A percentile compares a stretch with the other conserved stretches of the same genome.
phyloP scores from a whole-genome alignment of 2,329 filamentous ascomycete species.

The Cyphellophora europaea region DNA sequence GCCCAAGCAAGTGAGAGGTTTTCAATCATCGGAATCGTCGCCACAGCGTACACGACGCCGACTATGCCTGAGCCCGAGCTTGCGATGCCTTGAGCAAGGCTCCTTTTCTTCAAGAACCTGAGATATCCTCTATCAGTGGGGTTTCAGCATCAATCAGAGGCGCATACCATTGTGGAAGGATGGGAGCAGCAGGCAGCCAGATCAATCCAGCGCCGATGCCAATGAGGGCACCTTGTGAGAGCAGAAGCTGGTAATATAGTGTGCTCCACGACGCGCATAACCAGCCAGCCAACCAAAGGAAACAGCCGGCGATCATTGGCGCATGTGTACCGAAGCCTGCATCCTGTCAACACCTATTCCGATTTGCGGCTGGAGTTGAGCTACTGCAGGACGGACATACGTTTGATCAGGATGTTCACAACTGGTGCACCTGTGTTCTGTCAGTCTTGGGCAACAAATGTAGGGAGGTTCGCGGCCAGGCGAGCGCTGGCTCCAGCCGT shows the following conservation, averaged over 20 bases:
- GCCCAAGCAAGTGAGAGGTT: conserved; percentile 21
- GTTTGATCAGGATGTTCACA: conserved; percentile 18
- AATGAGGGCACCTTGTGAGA: conserved; percentile 22
- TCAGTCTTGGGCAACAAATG: too few relatives aligned
- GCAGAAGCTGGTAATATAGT: conserved; percentile 19
- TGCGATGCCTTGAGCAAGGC: conserved; percentile 23
- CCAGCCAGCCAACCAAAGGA: conserved; percentile 17
- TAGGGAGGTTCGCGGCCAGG: too few relatives aligned
- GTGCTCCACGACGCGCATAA: conserved; percentile 21
- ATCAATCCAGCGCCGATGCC: conserved; percentile 21
- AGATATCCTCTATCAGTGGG: too few relatives aligned
- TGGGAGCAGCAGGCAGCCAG: conserved; percentile 17
- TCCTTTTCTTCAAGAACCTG: conserved; percentile 22
- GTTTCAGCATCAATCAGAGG: too few relatives aligned
- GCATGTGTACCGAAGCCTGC: conserved; percentile 15
- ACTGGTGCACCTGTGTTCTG: too few relatives aligned
- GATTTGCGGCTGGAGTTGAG: too few relatives aligned
- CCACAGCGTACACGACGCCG: conserved; percentile 21
- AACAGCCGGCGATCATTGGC: conserved; percentile 18
- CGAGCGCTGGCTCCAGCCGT: too few relatives aligned
- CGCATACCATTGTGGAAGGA: conserved; percentile 24
- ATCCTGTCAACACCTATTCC: too few relatives aligned
- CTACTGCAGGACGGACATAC: too few relatives aligned
- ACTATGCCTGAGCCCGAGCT: conserved; percentile 22
- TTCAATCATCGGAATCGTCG: conserved; percentile 21